Base-by-base conservation (phyloP, 2,329 filamentous ascomycete species). In the Huntiella omanensis region DNA sequence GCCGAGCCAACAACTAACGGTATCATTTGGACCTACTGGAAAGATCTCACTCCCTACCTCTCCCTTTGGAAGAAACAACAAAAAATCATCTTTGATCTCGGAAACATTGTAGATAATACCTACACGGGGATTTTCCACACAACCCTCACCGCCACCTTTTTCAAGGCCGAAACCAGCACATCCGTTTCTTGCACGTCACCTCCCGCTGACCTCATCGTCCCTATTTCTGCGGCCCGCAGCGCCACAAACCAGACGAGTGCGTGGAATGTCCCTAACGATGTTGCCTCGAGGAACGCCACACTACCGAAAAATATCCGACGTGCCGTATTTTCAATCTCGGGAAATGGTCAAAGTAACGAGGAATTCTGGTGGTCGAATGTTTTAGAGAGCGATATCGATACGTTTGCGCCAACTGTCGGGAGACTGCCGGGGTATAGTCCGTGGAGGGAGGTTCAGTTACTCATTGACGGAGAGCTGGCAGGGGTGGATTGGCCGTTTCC, bases 291-390 rank as follows among this genome's bases (percentile, higher is more conserved):
- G 51, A 66, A 64, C 0, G 59, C 85, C 37, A 47, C 53, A n/a
- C 66, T 92, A 38, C 83, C 83, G 2, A 66, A 62, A 43, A 80
- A 83, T 54, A 68, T 69, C 15, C 71, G 73, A 45, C 75, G 77
- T 48, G 84, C 83, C 13, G 71, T 86, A 6, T 73, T 88, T 47
- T 76, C 80, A 0, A 68, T 91, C n/a, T 75, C 80, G 6, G 81
- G 83, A 12, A 84, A 77, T 53, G 84, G 82, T 1, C 84, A 91
- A 58, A 69, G 70, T 0, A 62, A 68, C 12, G 84, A 91, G 61
- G 84, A 92, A 58, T 88, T 88, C 55, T 92, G 84, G 83, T 91
- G 81, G 76, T 73, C 70, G 48, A 88, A 88, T 55, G 76, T 85
- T 1, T 70, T 80, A 2, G 69, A 77, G 38, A 72, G 71, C 7